Percentiles rank a stretch among this genome's conserved stretches.
These are phyloP conservation scores for Lentinula lateritia DNA, from an alignment of 768 basidiomycete genomes.

Conservation along the genomic window DNA sequence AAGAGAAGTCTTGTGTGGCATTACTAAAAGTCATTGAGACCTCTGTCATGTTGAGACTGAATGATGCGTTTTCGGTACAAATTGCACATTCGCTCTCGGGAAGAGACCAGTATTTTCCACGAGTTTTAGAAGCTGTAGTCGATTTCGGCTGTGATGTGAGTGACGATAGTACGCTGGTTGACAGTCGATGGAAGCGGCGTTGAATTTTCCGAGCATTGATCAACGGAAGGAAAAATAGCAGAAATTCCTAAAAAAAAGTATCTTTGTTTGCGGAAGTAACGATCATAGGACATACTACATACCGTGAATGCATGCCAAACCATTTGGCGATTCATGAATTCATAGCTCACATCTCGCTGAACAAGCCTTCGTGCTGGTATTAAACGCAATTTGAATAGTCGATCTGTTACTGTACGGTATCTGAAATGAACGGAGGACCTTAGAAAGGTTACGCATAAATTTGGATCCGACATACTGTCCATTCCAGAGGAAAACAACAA, in stretches of 20 bases:
- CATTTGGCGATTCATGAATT: slow-evolving; percentile 99
- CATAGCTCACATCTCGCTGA: slow-evolving; percentile 88
- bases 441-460: not conserved
- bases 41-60: slow-evolving; percentile 51
- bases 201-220: slow-evolving; percentile 65
- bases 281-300: slow-evolving; percentile 20
- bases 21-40: slow-evolving; percentile 43
- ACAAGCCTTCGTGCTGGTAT: slow-evolving; percentile 64
- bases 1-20: slow-evolving; percentile 16
- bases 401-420: slow-evolving; percentile 79
- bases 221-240: slow-evolving; percentile 87
- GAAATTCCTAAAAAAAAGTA: slow-evolving; percentile 68
- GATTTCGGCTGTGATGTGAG: slow-evolving; percentile 16
- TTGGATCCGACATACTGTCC: slow-evolving; percentile 55
- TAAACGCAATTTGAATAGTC: slow-evolving; percentile 70
- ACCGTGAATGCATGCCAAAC: slow-evolving; percentile 99
- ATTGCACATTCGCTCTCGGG: slow-evolving; percentile 82
- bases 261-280: not conserved
- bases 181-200: slow-evolving; percentile 42
- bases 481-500: slow-evolving; percentile 79
- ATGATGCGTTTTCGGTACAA: slow-evolving; percentile 73
- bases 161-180: slow-evolving; percentile 21
- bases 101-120: slow-evolving; percentile 67
- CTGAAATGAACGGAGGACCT: slow-evolving; percentile 32
- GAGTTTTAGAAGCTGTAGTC: slow-evolving; percentile 9